Evolutionary conservation across 768 basidiomycete species (phyloP).

Genomic region (Suillus bovinus): DNA sequence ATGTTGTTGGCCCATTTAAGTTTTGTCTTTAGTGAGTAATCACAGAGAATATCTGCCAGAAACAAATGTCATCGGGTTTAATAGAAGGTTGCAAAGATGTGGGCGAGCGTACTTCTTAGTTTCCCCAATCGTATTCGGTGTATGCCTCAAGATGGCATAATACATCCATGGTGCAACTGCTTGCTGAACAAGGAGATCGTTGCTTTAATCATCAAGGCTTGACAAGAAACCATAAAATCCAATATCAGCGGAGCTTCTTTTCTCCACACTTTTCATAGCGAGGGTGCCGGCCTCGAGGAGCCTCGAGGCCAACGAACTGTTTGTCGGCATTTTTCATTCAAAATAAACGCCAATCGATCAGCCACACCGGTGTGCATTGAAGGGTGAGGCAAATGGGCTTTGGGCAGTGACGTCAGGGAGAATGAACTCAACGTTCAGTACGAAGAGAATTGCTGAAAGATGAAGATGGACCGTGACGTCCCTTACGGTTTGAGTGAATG

Average conservation of each 20-base stretch:
- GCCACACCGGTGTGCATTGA: background rate
- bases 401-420: background rate
- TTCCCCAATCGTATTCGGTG: conserved; percentile 52
- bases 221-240: conserved; percentile 31
- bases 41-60: background rate
- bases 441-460: background rate
- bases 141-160: conserved; percentile 58
- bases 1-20: conserved; percentile 10
- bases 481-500: background rate
- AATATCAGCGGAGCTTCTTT: conserved; percentile 47
- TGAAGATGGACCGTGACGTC: background rate
- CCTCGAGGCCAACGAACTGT: conserved; percentile 50
- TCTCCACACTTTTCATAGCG: conserved; percentile 52
- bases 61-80: background rate
- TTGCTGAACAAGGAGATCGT: conserved; percentile 16
- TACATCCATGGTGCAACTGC: conserved; percentile 59
- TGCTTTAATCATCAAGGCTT: conserved; percentile 21
- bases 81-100: background rate
- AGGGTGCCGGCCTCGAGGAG: conserved; percentile 53
- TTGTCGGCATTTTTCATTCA: conserved; percentile 42
- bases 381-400: background rate
- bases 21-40: background rate
- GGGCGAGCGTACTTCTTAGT: background rate
- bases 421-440: background rate
- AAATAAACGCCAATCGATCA: conserved; percentile 40